Evolutionary conservation across 2,329 filamentous ascomycete genomes (phyloP), one percentile per base, ranked within the genome.

Genomic region (Colletotrichum lupini): DNA sequence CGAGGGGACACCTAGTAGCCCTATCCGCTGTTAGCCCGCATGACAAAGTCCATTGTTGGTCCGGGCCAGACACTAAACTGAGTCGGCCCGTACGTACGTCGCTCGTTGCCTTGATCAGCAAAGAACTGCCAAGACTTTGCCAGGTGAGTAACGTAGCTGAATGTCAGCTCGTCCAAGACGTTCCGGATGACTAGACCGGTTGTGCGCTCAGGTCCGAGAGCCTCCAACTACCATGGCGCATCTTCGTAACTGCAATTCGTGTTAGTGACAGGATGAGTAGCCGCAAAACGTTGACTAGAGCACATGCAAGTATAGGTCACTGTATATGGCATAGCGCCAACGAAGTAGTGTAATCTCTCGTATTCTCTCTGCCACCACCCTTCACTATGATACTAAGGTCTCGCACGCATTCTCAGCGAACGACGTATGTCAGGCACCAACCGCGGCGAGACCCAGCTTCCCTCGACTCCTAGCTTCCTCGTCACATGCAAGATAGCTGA

Each of bases 401-500:
- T 30, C 26, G 30, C 35, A 30, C 59, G 37, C 42, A 26, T 26
- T 22, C 24, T 11, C n/a, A 46, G 37, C 59, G 49, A 30, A 57
- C 53, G 26, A 57, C 24, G 30, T 4, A 28, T n/a, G 30, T 55
- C 19, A 24, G 24, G 19, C 28, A 35, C 32, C 42, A 49, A 49
- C 42, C 32, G 22, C 49, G 19, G 56, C 35, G 16, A 57, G 5
- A 42, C 64, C 14, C 9, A 24, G 14, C 42, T 12, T 56, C 30
- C 59, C 55, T 53, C 59, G 28, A 63, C 59, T 65, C 58, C 37
- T 37, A 28, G 32, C 42, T 69, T 49, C 59, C n/a, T 37, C 42
- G 5, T 65, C 70, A 69, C 60, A 69, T 69, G 59, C 66, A 55
- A 69, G 67, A 59, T 55, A 64, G 16, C 11, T 22, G 42, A 35